These are phyloP conservation scores for Fomes fomentarius DNA, from an alignment of 1,284 basidiomycete species.

Conservation along the genomic window DNA sequence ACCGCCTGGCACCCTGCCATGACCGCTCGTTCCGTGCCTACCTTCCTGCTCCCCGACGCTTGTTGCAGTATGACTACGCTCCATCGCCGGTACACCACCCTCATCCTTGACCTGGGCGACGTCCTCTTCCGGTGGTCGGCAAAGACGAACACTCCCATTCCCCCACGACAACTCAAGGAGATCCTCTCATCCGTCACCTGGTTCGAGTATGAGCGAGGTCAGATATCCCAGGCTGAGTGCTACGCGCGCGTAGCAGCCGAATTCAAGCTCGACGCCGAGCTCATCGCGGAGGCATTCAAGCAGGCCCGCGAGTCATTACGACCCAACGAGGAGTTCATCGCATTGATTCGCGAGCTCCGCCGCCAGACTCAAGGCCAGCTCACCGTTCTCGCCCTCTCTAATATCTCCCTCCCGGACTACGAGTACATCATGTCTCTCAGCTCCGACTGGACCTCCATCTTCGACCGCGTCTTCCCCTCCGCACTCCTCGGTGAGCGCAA, in stretches of 20 bases:
- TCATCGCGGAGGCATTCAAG: conserved; percentile 47
- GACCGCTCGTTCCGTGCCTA: conserved; percentile 10
- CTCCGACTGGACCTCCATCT: conserved; percentile 51
- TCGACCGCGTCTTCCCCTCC: conserved; percentile 57
- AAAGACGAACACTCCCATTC: conserved; percentile 48
- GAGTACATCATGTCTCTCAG: conserved; percentile 41
- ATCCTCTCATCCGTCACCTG: conserved; percentile 54
- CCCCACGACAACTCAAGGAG: conserved; percentile 44
- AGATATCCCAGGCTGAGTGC: conserved; percentile 47
- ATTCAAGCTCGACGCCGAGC: conserved; percentile 42
- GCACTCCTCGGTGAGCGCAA: conserved; percentile 41
- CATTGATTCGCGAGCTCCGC: conserved; percentile 51
- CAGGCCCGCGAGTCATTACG: conserved; percentile 50
- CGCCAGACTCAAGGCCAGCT: conserved; percentile 36
- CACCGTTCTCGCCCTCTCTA: conserved; percentile 59
- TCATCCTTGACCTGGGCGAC: conserved; percentile 59
- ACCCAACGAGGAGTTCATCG: conserved; percentile 47
- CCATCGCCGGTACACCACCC: conserved; percentile 30
- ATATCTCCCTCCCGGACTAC: conserved; percentile 60
- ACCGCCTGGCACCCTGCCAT: conserved; percentile 1
- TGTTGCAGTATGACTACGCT: conserved; percentile 18
- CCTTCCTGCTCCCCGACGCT: conserved; percentile 7
- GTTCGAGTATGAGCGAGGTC: conserved; percentile 59
- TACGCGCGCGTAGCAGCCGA: conserved; percentile 46
- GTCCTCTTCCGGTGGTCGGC: conserved; percentile 62